phyloP scores from a whole-genome alignment of 176 grass and related monocot genomes.

The Oryza punctata region DNA sequence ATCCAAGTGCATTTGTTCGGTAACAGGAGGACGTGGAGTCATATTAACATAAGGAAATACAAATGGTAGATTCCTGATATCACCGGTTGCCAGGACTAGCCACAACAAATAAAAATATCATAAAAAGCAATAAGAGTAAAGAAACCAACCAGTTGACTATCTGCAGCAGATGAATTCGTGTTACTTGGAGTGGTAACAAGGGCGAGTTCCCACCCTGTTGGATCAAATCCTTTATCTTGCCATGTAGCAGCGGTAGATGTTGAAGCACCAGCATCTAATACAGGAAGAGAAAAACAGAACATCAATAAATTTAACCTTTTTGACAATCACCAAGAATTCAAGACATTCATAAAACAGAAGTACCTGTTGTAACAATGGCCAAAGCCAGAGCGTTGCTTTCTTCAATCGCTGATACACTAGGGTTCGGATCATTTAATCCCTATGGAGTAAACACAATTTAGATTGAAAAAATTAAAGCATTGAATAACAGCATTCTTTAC shows the following conservation, averaged over 20 bases:
- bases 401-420: slow-evolving; percentile 83
- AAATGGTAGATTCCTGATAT: background rate
- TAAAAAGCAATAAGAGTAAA: background rate
- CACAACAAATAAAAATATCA: slow-evolving; percentile 19
- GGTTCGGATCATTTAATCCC: slow-evolving; percentile 78
- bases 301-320: slow-evolving; percentile 4
- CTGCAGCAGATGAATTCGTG: slow-evolving; percentile 49
- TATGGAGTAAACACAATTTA: slow-evolving; percentile 36
- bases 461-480: slow-evolving; percentile 14
- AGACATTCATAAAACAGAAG: background rate
- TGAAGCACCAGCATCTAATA: slow-evolving; percentile 48
- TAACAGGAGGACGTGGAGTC: background rate
- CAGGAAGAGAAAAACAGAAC: slow-evolving; percentile 26
- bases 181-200: slow-evolving; percentile 88
- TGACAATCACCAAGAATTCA: background rate
- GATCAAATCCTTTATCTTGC: slow-evolving; percentile 95
- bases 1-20: background rate
- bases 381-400: slow-evolving; percentile 91
- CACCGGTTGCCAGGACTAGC: background rate
- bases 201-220: slow-evolving; percentile 97
- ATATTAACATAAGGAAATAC: slow-evolving; percentile 13
- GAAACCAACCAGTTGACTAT: slow-evolving; percentile 80
- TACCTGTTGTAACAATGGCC: slow-evolving; percentile 80
- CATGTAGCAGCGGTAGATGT: slow-evolving; percentile 44
- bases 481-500: slow-evolving; percentile 18